Conservation (phyloP, 1,284 basidiomycete genomes). For the Austropuccinia psidii region DNA sequence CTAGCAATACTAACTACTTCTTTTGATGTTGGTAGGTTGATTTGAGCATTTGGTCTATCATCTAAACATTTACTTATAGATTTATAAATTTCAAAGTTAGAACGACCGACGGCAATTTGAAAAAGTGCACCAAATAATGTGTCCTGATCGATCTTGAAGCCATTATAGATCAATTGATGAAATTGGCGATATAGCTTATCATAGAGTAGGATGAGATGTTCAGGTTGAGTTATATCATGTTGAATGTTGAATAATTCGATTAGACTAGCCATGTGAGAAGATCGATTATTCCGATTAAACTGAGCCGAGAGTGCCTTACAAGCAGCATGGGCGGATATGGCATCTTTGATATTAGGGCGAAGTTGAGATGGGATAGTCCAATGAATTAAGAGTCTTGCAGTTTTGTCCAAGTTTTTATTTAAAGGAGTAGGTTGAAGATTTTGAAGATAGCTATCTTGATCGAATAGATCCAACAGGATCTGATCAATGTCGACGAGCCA, state of each 20-base stretch:
- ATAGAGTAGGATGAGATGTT: constrained; percentile 7
- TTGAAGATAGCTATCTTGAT: constrained; percentile 1
- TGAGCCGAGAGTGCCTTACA: neutral
- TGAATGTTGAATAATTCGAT: constrained; percentile 19
- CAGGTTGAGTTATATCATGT: neutral
- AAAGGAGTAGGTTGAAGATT: neutral
- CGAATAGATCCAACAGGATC: constrained; percentile 5
- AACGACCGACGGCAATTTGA: constrained; percentile 14
- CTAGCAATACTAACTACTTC: constrained; percentile 7
- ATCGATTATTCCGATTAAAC: constrained; percentile 14
- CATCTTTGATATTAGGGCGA: neutral
- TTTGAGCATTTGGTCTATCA: too few relatives aligned
- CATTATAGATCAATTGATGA: neutral
- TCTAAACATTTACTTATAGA: constrained; percentile 2
- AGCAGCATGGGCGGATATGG: neutral
- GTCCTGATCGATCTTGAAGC: neutral
- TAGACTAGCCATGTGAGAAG: constrained; percentile 9
- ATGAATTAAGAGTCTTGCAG: constrained; percentile 8
- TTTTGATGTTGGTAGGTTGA: neutral
- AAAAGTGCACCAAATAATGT: constrained; percentile 4
- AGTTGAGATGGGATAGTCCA: constrained; percentile 18
- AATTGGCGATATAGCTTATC: neutral
- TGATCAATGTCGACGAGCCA: constrained; percentile 9
- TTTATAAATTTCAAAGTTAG: neutral
- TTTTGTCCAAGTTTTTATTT: constrained; percentile 2